Percentiles rank a stretch among this genome's conserved stretches.
Evolutionary conservation across 2,329 filamentous ascomycete genomes (phyloP).

Genomic region (Berkeleyomyces rouxiae): DNA sequence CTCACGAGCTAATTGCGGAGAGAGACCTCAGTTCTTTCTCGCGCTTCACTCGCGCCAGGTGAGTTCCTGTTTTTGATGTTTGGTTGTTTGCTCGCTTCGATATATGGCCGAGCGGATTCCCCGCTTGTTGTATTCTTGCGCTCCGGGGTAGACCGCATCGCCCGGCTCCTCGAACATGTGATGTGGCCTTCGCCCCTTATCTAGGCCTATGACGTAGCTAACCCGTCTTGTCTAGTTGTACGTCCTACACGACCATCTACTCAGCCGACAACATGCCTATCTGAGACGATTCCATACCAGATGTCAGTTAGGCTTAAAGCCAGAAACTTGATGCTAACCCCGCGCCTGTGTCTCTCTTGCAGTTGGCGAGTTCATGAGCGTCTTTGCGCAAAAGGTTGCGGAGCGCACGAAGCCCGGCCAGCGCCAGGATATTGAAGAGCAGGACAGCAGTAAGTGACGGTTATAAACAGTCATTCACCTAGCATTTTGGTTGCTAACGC

Average conservation of each 20-base stretch:
- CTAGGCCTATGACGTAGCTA: slow-evolving; percentile 1
- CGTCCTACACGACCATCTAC: neutral
- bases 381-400: slow-evolving; percentile 77
- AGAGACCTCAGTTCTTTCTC: slow-evolving; percentile 65
- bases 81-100: neutral
- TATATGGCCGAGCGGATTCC: no score
- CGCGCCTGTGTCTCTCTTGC: neutral
- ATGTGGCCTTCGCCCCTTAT: neutral
- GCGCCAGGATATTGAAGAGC: slow-evolving; percentile 71
- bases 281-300: no score
- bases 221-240: slow-evolving; percentile 8
- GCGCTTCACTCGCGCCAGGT: slow-evolving; percentile 62
- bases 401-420: slow-evolving; percentile 69
- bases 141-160: neutral
- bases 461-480: neutral
- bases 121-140: neutral
- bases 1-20: slow-evolving; percentile 59
- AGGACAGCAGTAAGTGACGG: slow-evolving; percentile 33
- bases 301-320: neutral
- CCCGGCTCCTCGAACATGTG: neutral
- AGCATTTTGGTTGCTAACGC: slow-evolving; percentile 10
- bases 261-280: neutral
- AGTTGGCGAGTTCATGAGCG: slow-evolving; percentile 53
- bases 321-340: neutral
- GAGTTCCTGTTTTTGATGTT: slow-evolving; percentile 17